These are phyloP conservation scores for Lojkania enalia DNA, from an alignment of 2,329 filamentous ascomycete genomes.

Conservation along the genomic window DNA sequence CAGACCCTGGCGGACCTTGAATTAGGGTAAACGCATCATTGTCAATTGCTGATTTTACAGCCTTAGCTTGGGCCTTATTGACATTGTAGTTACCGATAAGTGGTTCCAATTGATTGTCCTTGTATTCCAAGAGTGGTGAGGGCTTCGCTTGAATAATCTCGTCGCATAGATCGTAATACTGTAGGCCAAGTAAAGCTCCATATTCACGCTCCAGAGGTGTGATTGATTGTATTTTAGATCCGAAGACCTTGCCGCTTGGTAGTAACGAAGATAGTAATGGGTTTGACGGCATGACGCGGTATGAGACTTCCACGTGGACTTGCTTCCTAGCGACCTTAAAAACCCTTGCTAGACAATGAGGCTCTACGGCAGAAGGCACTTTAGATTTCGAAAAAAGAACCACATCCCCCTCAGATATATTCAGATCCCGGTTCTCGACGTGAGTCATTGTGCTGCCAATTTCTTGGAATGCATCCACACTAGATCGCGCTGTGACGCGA, in stretches of 20 bases:
- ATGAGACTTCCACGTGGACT: slow-evolving; percentile 79
- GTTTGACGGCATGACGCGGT: slow-evolving; percentile 72
- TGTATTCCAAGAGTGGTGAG: slow-evolving; percentile 82
- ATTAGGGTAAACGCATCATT: slow-evolving; percentile 98
- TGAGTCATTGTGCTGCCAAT: slow-evolving; percentile 81
- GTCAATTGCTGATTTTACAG: slow-evolving; percentile 86
- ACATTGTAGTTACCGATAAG: slow-evolving; percentile 78
- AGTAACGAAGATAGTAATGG: slow-evolving; percentile 67
- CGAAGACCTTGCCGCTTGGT: slow-evolving; percentile 71
- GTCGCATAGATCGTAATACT: slow-evolving; percentile 94
- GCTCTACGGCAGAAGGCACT: slow-evolving; percentile 68
- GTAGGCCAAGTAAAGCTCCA: slow-evolving; percentile 83
- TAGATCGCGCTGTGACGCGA: slow-evolving; percentile 83
- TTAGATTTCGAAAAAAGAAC: slow-evolving; percentile 77
- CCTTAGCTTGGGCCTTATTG: slow-evolving; percentile 86
- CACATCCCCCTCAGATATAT: slow-evolving; percentile 82
- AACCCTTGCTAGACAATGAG: slow-evolving; percentile 85
- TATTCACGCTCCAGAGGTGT: slow-evolving; percentile 95
- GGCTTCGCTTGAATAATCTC: slow-evolving; percentile 89
- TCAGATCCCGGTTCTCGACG: slow-evolving; percentile 69
- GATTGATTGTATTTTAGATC: slow-evolving; percentile 86
- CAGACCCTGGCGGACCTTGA: slow-evolving; percentile 94
- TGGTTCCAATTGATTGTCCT: slow-evolving; percentile 69
- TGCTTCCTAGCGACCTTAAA: slow-evolving; percentile 80
- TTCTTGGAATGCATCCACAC: slow-evolving; percentile 90